Conservation (phyloP, 352 stramenopile species). For the Phytophthora meadii region DNA sequence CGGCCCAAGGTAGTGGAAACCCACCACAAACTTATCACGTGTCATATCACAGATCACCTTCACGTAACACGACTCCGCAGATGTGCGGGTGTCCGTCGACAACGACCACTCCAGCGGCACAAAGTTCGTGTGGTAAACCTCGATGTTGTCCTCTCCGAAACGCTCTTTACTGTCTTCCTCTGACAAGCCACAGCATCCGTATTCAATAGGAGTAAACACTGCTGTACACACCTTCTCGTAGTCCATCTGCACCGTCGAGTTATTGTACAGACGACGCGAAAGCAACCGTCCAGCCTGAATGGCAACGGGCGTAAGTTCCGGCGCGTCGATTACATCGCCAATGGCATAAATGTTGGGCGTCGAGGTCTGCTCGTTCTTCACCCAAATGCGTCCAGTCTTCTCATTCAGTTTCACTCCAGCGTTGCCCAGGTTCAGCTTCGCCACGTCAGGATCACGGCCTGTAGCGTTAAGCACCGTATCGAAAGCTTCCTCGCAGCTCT, state of each 20-base stretch:
- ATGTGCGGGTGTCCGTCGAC: conserved; percentile 55
- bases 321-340: conserved; percentile 96
- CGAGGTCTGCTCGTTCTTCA: conserved; percentile 93
- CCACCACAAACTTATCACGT: conserved; percentile 91
- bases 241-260: conserved; percentile 87
- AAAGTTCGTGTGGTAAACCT: conserved; percentile 97
- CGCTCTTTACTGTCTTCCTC: conserved; percentile 94
- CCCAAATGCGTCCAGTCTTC: conserved; percentile 92
- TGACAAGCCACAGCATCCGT: conserved; percentile 95
- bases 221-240: conserved; percentile 93
- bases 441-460: conserved; percentile 93
- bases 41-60: conserved; percentile 96
- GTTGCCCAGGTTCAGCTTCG: conserved; percentile 89
- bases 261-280: conserved; percentile 93
- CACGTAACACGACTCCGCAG: conserved; percentile 90
- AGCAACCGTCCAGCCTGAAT: conserved; percentile 95
- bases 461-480: conserved; percentile 97
- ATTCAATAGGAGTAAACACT: conserved; percentile 98
- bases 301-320: conserved; percentile 98
- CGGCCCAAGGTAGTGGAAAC: conserved; percentile 98
- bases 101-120: conserved; percentile 96
- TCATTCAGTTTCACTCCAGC: conserved; percentile 90
- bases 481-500: conserved; percentile 88
- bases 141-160: conserved; percentile 92
- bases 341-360: conserved; percentile 97